Evolutionary conservation across 495 filamentous ascomycete species (phyloP), one percentile per base, ranked within the genome.

Genomic region (Bacidia rubella): DNA sequence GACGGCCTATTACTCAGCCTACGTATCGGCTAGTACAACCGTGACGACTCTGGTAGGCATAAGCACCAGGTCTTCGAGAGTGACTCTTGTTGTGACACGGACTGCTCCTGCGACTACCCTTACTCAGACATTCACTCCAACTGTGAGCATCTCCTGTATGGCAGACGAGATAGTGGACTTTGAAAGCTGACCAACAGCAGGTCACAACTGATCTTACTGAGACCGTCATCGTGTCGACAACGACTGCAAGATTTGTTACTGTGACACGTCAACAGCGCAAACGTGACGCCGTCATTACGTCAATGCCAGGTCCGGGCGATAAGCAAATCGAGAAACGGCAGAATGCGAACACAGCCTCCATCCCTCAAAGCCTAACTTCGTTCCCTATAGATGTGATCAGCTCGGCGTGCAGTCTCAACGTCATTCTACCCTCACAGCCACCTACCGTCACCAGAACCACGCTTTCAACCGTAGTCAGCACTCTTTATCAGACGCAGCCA

Each of bases 341-440:
- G 7, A 35, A 35, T 15, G 29, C 29, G 29, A 35, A 35, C 15
- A 22, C 41, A 5, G 41, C 20, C 41, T 9, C 41, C 9, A 17
- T 44, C 17, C 41, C 41, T 9, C 41, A n/a, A 9, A 5, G 5
- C 15, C 17, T 44, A 17, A 17, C 41, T 5, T 9, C 49, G 2
- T 57, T 54, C 39, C 17, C 29, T 22, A 29, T 49, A 1, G 19
- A 27, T 27, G 12, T 47, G 1, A 44, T 57, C 38, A 57, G 48
- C 35, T 45, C 54, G 15, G 54, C 54, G n/a, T 57, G 54, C 32
- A 51, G 47, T 22, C 39, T 20, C 5, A 41, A 49, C 50, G n/a
- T 23, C 7, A 17, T 12, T 9, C 21, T 20, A 11, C 32, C 49
- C 1, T 41, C 19, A 17, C n/a, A 41, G 2, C 7, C 20, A 1